These are phyloP conservation scores for Trypethelium eluteriae DNA, from an alignment of 495 filamentous ascomycete genomes.

Conservation along the genomic window DNA sequence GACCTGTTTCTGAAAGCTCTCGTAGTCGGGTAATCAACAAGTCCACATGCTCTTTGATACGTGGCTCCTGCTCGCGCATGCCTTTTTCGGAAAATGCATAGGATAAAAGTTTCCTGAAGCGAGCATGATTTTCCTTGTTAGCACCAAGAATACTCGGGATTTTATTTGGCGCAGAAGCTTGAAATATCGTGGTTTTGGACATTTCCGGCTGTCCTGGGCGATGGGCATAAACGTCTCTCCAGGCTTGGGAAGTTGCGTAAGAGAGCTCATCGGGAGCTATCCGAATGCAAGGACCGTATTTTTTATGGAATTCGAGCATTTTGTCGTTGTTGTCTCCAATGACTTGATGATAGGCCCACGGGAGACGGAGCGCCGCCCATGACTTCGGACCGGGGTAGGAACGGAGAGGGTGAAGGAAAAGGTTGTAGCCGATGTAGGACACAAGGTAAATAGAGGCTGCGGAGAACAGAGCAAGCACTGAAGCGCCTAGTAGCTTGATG, in stretches of 20 bases:
- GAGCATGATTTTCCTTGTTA: constrained; percentile 24
- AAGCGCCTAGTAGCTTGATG: no score
- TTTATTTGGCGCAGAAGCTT: constrained; percentile 12
- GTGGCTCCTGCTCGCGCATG: constrained; percentile 24
- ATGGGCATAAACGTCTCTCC: constrained; percentile 28
- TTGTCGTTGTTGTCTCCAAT: constrained; percentile 17
- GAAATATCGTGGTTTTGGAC: constrained; percentile 17
- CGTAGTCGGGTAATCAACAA: constrained; percentile 13
- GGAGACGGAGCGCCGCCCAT: constrained; percentile 14
- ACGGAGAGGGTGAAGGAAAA: constrained; percentile 23
- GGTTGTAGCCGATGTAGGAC: constrained; percentile 15
- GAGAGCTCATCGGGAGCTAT: constrained; percentile 23
- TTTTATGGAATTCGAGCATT: constrained; percentile 23
- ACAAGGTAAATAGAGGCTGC: background rate
- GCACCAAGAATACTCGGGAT: constrained; percentile 16
- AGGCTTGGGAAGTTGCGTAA: constrained; percentile 20
- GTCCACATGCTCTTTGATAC: constrained; percentile 23
- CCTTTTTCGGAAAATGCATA: constrained; percentile 29
- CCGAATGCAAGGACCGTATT: constrained; percentile 27
- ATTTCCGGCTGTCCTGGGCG: constrained; percentile 17
- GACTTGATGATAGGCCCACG: constrained; percentile 11
- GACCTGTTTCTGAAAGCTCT: constrained; percentile 3
- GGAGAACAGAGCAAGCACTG: no score
- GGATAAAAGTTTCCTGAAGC: constrained; percentile 22
- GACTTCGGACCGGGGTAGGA: constrained; percentile 24